phyloP scores from a whole-genome alignment of 1,284 basidiomycete genomes.

The Phylloboletellus chloephorus region DNA sequence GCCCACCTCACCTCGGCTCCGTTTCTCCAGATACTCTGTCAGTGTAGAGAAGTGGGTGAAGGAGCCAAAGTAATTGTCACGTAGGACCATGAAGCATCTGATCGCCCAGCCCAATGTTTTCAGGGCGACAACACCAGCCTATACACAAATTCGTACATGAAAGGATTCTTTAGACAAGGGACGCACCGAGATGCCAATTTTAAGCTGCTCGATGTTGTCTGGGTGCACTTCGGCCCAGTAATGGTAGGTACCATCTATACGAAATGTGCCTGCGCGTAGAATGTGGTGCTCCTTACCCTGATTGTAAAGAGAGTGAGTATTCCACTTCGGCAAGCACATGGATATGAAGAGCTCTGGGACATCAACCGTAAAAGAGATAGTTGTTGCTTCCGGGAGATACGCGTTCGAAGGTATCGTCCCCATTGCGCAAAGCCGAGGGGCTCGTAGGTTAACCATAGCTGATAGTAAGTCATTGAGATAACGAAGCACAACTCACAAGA shows the following conservation, averaged over 20 bases:
- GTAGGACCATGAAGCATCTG: slow-evolving; percentile 79
- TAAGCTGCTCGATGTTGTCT: slow-evolving; percentile 75
- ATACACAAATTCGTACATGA: slow-evolving; percentile 8
- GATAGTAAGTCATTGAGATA: slow-evolving; percentile 5
- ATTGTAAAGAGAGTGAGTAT: slow-evolving; percentile 73
- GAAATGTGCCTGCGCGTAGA: slow-evolving; percentile 54
- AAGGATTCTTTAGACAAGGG: neutral
- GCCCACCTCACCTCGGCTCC: slow-evolving; percentile 55
- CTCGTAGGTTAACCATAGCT: slow-evolving; percentile 73
- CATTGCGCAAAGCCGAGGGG: slow-evolving; percentile 48
- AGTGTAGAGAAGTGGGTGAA: slow-evolving; percentile 90
- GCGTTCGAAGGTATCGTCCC: slow-evolving; percentile 63
- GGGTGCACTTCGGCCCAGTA: slow-evolving; percentile 64
- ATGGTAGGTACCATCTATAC: slow-evolving; percentile 66
- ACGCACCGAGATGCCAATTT: slow-evolving; percentile 61
- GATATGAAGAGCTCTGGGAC: slow-evolving; percentile 52
- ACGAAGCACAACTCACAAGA: slow-evolving; percentile 7
- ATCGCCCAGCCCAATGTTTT: slow-evolving; percentile 82
- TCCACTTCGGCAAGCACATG: slow-evolving; percentile 81
- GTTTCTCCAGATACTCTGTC: slow-evolving; percentile 75
- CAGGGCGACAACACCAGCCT: slow-evolving; percentile 56
- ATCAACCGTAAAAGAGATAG: slow-evolving; percentile 62
- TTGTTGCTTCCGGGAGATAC: slow-evolving; percentile 69
- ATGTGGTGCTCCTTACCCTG: slow-evolving; percentile 52
- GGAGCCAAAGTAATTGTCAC: slow-evolving; percentile 88